A percentile compares a stretch with the other conserved stretches of the same genome.
Evolutionary conservation across 441 rosid species (phyloP).

Genomic region (Erysimum pusillum): DNA sequence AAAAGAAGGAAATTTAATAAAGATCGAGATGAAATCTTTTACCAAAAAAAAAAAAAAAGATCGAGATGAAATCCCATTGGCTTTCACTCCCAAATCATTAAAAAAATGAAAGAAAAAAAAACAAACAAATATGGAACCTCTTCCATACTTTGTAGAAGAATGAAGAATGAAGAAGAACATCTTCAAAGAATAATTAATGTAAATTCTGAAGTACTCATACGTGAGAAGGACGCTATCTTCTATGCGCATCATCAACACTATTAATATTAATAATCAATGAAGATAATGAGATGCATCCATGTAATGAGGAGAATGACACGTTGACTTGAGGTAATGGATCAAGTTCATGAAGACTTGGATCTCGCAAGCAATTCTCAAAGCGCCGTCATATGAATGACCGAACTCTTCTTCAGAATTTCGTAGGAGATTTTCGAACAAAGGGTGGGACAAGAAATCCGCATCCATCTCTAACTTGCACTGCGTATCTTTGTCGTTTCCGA

Average conservation of each 20-base stretch:
- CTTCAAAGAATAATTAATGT: constrained; percentile 3
- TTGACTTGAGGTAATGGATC: constrained; percentile 53
- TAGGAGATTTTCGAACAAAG: constrained; percentile 55
- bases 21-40: constrained; percentile 12
- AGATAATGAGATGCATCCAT: not conserved
- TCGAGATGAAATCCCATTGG: constrained; percentile 4
- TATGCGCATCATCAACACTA: not conserved
- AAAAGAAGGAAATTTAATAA: constrained; percentile 16
- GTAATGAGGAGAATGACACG: constrained; percentile 45
- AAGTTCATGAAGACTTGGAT: constrained; percentile 51
- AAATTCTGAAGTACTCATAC: not conserved
- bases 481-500: constrained; percentile 50
- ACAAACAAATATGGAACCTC: not conserved
- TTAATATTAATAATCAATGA: constrained; percentile 11
- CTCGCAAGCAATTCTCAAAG: constrained; percentile 57
- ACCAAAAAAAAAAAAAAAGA: constrained; percentile 8
- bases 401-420: constrained; percentile 51
- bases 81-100: constrained; percentile 1
- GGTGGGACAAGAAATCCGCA: constrained; percentile 56
- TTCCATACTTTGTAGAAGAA: constrained; percentile 9
- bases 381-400: constrained; percentile 58
- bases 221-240: not conserved
- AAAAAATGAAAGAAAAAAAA: not conserved
- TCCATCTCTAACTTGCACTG: constrained; percentile 57
- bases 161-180: constrained; percentile 6